A percentile compares a stretch with the other conserved stretches of the same genome.
Conservation (phyloP, 164 flowering plant species). For the Magnolia kwangsiensis region DNA sequence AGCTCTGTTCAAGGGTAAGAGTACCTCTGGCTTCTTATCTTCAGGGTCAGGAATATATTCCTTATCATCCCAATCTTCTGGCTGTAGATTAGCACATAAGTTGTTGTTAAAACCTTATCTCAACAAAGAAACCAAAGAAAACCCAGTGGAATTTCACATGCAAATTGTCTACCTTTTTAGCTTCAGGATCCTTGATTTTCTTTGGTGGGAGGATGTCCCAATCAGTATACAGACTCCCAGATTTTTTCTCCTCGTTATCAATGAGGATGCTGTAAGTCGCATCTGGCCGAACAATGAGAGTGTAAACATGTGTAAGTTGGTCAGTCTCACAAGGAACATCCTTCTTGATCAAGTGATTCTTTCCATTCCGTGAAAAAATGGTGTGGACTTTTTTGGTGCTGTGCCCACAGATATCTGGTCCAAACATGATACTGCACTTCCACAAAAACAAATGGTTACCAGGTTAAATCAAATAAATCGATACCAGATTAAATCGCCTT, state of each 20-base stretch:
- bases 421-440: slow-evolving; percentile 88
- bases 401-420: slow-evolving; percentile 95
- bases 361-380: slow-evolving; percentile 56
- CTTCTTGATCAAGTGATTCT: slow-evolving; percentile 84
- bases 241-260: slow-evolving; percentile 81
- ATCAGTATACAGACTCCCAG: slow-evolving; percentile 77
- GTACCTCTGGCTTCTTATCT: slow-evolving; percentile 89
- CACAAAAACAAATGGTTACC: neutral
- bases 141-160: neutral
- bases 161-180: slow-evolving; percentile 57
- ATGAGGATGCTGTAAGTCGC: slow-evolving; percentile 87
- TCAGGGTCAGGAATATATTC: slow-evolving; percentile 89
- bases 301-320: slow-evolving; percentile 85
- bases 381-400: slow-evolving; percentile 93
- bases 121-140: neutral
- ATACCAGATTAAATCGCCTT: neutral
- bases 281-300: slow-evolving; percentile 86
- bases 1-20: neutral
- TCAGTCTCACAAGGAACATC: slow-evolving; percentile 97
- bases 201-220: slow-evolving; percentile 91
- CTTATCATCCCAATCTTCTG: slow-evolving; percentile 96
- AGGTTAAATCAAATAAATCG: neutral
- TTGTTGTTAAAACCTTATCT: neutral
- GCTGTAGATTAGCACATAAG: slow-evolving; percentile 38
- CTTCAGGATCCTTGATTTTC: slow-evolving; percentile 93